A percentile compares a stretch with the other conserved stretches of the same genome.
phyloP scores from a whole-genome alignment of 768 basidiomycete species.

The Rhodotorula toruloides region DNA sequence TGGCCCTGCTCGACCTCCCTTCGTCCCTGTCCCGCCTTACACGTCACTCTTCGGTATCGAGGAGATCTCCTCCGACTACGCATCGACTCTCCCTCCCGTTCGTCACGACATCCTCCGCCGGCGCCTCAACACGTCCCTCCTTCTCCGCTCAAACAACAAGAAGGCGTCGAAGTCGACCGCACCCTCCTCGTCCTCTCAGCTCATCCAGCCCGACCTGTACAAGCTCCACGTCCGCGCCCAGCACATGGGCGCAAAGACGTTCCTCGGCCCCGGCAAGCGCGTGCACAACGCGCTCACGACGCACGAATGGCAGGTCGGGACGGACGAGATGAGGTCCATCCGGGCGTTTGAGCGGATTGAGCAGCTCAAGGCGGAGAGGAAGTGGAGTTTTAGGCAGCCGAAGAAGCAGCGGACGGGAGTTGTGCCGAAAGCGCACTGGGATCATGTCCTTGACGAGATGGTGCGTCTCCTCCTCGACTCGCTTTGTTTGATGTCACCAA shows the following conservation, averaged over 20 bases:
- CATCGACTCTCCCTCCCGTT: conserved; percentile 6
- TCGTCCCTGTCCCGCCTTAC: conserved; percentile 5
- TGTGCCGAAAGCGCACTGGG: conserved; percentile 82
- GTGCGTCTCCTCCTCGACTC: conserved; percentile 51
- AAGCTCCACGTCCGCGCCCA: conserved; percentile 34
- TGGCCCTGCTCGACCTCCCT: not conserved
- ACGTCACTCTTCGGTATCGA: conserved; percentile 25
- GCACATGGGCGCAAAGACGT: conserved; percentile 28
- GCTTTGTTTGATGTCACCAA: not conserved
- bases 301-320: conserved; percentile 34
- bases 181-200: not conserved
- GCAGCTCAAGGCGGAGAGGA: conserved; percentile 65
- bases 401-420: conserved; percentile 84
- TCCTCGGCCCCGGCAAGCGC: conserved; percentile 31
- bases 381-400: conserved; percentile 91
- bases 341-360: conserved; percentile 76
- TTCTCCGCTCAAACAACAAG: conserved; percentile 18
- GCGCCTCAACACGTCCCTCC: conserved; percentile 19
- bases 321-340: conserved; percentile 36
- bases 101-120: conserved; percentile 19
- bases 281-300: conserved; percentile 29
- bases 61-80: conserved; percentile 26
- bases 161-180: conserved; percentile 32
- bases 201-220: conserved; percentile 35
- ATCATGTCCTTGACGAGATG: conserved; percentile 95